A percentile compares a stretch with the other conserved stretches of the same genome.
Evolutionary conservation across 2,329 filamentous ascomycete species (phyloP).

Genomic region (Colletotrichum tanaceti): DNA sequence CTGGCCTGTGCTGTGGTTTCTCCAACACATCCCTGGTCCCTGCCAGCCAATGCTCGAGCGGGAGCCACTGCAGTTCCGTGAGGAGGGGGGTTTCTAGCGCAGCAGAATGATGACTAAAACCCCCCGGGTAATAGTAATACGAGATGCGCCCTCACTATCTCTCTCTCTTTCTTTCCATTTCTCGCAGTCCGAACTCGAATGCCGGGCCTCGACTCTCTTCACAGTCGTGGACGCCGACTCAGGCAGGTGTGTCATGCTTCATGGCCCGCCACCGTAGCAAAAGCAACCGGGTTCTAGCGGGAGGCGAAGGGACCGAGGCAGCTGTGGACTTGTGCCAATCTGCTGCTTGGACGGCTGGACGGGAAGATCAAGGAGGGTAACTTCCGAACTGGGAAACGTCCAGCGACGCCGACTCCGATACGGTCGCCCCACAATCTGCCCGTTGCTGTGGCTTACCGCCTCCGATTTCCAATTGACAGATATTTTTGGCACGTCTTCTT

Average conservation of each 20-base stretch:
- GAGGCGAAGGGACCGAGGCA: constrained; percentile 22
- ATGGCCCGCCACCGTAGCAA: constrained; percentile 24
- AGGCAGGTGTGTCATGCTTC: constrained; percentile 11
- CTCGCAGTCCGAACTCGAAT: constrained; percentile 29
- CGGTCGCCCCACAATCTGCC: constrained; percentile 16
- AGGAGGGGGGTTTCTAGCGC: no score
- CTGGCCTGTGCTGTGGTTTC: constrained; percentile 24
- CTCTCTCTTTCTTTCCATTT: no score
- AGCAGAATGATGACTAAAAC: no score
- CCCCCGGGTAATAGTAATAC: no score
- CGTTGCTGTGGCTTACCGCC: constrained; percentile 27
- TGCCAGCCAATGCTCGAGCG: constrained; percentile 33
- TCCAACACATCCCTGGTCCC: constrained; percentile 28
- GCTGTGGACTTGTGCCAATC: background rate
- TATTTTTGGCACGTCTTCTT: constrained; percentile 26
- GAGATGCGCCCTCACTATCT: constrained; percentile 17
- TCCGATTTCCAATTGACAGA: constrained; percentile 16
- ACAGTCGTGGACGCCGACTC: constrained; percentile 18
- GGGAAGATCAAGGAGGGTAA: constrained; percentile 13
- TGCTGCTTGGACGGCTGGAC: background rate
- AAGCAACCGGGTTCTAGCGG: background rate
- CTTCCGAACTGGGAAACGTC: constrained; percentile 19
- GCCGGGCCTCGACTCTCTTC: constrained; percentile 29
- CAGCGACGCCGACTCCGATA: background rate
- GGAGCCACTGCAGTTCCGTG: constrained; percentile 31